Evolutionary conservation across 2,329 filamentous ascomycete genomes (phyloP), one percentile per base, ranked within the genome.

Genomic region (Plenodomus tracheiphilus): DNA sequence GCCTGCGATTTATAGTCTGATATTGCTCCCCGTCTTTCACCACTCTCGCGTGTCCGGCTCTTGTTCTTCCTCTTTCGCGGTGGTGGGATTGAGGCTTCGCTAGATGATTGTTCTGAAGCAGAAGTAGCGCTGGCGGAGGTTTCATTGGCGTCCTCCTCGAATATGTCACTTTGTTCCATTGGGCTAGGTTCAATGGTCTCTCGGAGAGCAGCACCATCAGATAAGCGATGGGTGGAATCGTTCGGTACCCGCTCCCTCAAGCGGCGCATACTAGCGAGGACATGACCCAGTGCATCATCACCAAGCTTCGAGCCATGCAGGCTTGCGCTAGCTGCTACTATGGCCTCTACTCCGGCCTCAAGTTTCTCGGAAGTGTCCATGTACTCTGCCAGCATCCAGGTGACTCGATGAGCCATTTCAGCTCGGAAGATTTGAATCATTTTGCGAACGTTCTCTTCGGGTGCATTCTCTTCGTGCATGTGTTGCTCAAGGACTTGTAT

Each of bases 381-480:
- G 16, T 60, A 49, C 3, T 48, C 41, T 2, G 60, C 56, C 1
- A 67, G 30, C 54, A 69, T 59, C 43, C 49, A 52, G 1, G 41
- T 38, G 1, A 66, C 18, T 0, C 54, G 58, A 30, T 57, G 51
- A 1, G 58, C 42, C 64, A 67, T 65, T 22, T 62, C 54, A 0
- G 41, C 17, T 5, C 46, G 34, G 39, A 64, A 68, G 1, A 61
- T 25, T 0, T 49, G 28, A 2, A 19, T 17, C 54, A 62, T 64
- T 8, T 39, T 51, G 11, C 15, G 16, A 20, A 68, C 59, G 25
- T 63, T 65, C 0, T 47, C 20, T 13, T 49, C 28, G 0, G 51
- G 40, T 1, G 60, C 65, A 1, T 49, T 39, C 3, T 53, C 40
- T 10, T 64, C 47, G 2, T 40, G 47, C 65, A 69, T 67, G 20